phyloP scores from a whole-genome alignment of 805 yeast species.

The Hanseniaspora nectarophila region DNA sequence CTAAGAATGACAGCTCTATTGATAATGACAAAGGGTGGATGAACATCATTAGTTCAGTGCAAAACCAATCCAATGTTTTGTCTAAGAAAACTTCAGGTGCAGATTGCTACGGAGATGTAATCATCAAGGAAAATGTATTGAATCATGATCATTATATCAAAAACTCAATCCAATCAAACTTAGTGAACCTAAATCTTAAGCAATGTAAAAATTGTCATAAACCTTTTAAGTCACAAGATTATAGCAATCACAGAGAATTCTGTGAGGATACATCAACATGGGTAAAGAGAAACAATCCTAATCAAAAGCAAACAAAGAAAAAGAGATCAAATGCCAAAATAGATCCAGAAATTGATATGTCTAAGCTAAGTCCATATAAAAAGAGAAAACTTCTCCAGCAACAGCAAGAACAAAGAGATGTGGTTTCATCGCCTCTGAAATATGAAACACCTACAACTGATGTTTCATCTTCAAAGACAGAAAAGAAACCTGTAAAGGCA shows the following conservation, averaged over 20 bases:
- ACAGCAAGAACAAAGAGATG: constrained; percentile 18
- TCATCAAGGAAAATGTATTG: constrained; percentile 16
- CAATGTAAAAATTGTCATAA: constrained; percentile 27
- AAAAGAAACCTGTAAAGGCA: constrained; percentile 31
- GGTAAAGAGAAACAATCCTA: constrained; percentile 19
- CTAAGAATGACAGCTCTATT: not conserved
- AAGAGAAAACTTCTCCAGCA: constrained; percentile 19
- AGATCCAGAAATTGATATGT: constrained; percentile 1
- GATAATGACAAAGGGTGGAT: constrained; percentile 9
- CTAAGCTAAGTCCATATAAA: constrained; percentile 12
- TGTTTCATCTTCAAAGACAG: constrained; percentile 15
- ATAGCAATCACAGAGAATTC: constrained; percentile 24
- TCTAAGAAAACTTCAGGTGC: constrained; percentile 18
- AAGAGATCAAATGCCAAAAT: constrained; percentile 1
- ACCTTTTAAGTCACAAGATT: constrained; percentile 23
- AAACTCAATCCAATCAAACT: constrained; percentile 20
- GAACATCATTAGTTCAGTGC: constrained; percentile 17
- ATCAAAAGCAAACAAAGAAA: constrained; percentile 11
- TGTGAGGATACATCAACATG: constrained; percentile 7
- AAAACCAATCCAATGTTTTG: constrained; percentile 18
- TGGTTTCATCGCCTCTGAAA: constrained; percentile 18
- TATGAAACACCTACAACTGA: constrained; percentile 17
- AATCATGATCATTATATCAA: constrained; percentile 19
- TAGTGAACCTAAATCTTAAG: constrained; percentile 21
- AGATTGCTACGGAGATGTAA: constrained; percentile 13